Conservation (phyloP, 345 rosid species). For the Gossypium herbaceum region DNA sequence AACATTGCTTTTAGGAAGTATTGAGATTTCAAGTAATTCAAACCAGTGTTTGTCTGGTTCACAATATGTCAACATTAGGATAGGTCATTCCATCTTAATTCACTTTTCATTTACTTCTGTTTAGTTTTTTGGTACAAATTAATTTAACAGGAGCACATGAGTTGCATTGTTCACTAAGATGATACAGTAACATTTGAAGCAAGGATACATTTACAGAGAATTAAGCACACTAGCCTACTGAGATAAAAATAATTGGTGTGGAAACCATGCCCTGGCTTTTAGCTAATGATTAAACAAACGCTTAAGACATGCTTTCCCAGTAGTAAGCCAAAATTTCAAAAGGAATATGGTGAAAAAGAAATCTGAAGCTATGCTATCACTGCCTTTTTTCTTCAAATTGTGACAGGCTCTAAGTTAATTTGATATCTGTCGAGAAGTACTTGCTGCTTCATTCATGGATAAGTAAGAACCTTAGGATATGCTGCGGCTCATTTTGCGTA, state of each 20-base stretch:
- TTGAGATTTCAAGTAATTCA: not conserved
- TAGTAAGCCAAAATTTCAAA: not conserved
- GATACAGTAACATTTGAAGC: slow-evolving; percentile 2
- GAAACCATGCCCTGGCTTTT: not conserved
- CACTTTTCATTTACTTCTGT: not conserved
- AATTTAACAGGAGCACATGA: not conserved
- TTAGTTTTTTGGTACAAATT: not conserved
- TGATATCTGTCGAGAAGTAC: not conserved
- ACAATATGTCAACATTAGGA: not conserved
- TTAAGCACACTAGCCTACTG: not conserved
- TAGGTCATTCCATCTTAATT: not conserved
- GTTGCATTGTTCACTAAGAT: not conserved
- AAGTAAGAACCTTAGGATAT: not conserved
- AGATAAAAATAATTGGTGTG: not conserved
- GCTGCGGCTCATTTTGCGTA: not conserved
- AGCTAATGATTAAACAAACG: not conserved
- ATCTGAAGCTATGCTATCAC: not conserved
- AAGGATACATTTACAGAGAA: not conserved
- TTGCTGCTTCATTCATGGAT: not conserved
- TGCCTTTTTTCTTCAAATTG: not conserved
- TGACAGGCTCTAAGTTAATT: not conserved
- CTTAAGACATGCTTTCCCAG: not conserved
- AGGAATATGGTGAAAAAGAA: not conserved
- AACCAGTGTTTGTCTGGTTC: not conserved
- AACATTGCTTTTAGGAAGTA: not conserved